Evolutionary conservation across 1,284 basidiomycete species (phyloP).

Genomic region (Neolentinus lepideus): DNA sequence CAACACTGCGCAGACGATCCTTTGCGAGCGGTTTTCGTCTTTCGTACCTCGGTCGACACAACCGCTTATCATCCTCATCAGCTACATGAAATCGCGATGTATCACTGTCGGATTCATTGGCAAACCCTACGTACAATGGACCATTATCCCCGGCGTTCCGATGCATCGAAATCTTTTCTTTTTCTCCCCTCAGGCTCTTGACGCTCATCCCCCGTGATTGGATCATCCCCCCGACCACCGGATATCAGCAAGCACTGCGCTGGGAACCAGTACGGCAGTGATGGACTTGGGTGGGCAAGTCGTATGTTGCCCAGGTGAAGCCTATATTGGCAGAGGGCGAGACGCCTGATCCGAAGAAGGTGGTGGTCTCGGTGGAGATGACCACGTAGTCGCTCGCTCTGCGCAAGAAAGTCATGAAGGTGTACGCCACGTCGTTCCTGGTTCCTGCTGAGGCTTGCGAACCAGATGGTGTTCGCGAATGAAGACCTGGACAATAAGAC

Average conservation of each 20-base stretch:
- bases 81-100: too few species aligned
- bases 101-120: neutral
- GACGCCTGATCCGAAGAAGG: constrained; percentile 26
- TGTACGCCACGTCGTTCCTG: constrained; percentile 72
- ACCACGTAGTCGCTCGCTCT: constrained; percentile 63
- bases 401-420: constrained; percentile 50
- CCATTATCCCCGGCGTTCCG: constrained; percentile 69
- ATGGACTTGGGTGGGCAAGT: constrained; percentile 64
- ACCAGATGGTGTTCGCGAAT: constrained; percentile 39
- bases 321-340: constrained; percentile 25
- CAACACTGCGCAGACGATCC: too few species aligned
- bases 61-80: too few species aligned
- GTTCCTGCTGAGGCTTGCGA: constrained; percentile 62
- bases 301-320: constrained; percentile 42
- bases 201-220: constrained; percentile 66
- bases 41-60: too few species aligned
- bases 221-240: constrained; percentile 68
- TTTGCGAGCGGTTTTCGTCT: too few species aligned
- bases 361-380: constrained; percentile 51
- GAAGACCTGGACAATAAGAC: constrained; percentile 29
- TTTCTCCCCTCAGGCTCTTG: constrained; percentile 73
- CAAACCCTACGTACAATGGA: constrained; percentile 38
- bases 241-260: constrained; percentile 60
- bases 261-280: constrained; percentile 67
- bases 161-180: constrained; percentile 76